Evolutionary conservation across 768 basidiomycete genomes (phyloP), one percentile per base, ranked within the genome.

Genomic region (Antrodiella citrinella): DNA sequence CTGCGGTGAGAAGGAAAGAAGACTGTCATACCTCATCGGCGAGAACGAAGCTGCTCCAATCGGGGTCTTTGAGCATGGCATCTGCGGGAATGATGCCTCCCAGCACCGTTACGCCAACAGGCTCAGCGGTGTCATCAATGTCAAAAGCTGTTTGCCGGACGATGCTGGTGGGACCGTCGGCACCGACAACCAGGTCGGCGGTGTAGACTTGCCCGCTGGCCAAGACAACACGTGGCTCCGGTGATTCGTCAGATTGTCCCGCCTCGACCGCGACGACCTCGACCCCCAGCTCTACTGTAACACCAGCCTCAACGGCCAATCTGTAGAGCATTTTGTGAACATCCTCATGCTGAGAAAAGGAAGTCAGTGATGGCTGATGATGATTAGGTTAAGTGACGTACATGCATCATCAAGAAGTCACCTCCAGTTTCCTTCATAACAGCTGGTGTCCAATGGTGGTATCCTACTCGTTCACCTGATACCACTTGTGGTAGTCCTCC

Each of bases 151-250:
- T 57, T 20, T 59, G 60, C 30, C 69, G 60, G n/a, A 71, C 63
- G 24, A 74, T 20, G 19, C 79, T 79, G 13, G 65, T 60, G 40
- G 66, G 67, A 4, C 83, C 82, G 60, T 84, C 82, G 3, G 82
- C 82, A 25, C 77, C 81, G 18, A 84, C 69, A 47, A 84, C 65
- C 23, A 82, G 62, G 59, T 84, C 79, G 13, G 74, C 75, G 13
- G 55, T 57, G 7, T 81, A 49, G 11, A 57, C 65, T 46, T 72
- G 67, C 15, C 78, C 80, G 26, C 61, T 67, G 20, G 70, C 69
- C 21, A 73, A 49, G 20, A 48, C 55, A 15, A 65, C 63, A 7
- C 30, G 30, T 15, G 30, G 30, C 15, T 35, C 30, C 15, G 30
- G 30, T 7, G 7, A 7, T 7, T 35, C 30, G 7, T 35, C 30